Conservation (phyloP, 192 early-diverging fungal species). For the Funneliformis mosseae region DNA sequence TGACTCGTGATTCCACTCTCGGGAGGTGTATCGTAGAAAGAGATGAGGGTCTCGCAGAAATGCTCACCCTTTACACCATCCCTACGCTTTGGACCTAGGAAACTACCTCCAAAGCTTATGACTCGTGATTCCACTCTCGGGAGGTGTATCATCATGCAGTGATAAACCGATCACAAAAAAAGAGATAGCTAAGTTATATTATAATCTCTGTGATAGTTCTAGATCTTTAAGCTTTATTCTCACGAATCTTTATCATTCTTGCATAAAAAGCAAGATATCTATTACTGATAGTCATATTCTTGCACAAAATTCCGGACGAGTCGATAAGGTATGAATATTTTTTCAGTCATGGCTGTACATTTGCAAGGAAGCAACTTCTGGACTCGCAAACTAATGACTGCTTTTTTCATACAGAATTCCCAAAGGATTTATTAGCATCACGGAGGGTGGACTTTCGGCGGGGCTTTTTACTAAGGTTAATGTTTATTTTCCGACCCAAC, state of each 20-base stretch:
- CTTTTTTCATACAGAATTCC: constrained; percentile 6
- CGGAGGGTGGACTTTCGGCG: not conserved
- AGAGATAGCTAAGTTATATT: constrained; percentile 23
- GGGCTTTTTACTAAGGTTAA: not conserved
- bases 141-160: constrained; percentile 30
- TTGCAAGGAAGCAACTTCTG: not conserved
- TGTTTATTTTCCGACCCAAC: too few species aligned
- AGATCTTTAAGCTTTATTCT: constrained; percentile 18
- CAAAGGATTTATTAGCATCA: not conserved
- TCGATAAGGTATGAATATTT: constrained; percentile 19
- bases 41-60: constrained; percentile 26
- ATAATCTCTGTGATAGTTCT: constrained; percentile 22
- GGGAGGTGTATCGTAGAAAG: constrained; percentile 23
- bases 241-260: constrained; percentile 18
- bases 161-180: constrained; percentile 30
- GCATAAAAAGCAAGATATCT: constrained; percentile 14
- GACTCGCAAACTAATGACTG: constrained; percentile 16
- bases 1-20: constrained; percentile 24
- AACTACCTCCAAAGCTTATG: constrained; percentile 27
- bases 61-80: constrained; percentile 9
- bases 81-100: constrained; percentile 29
- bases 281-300: constrained; percentile 22
- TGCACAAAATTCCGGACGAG: constrained; percentile 19
- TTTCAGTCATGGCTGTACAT: constrained; percentile 5
- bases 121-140: constrained; percentile 20